A percentile compares a stretch with the other conserved stretches of the same genome.
phyloP scores from a whole-genome alignment of 139 green algal genomes.

The Bryopsis sp. region DNA sequence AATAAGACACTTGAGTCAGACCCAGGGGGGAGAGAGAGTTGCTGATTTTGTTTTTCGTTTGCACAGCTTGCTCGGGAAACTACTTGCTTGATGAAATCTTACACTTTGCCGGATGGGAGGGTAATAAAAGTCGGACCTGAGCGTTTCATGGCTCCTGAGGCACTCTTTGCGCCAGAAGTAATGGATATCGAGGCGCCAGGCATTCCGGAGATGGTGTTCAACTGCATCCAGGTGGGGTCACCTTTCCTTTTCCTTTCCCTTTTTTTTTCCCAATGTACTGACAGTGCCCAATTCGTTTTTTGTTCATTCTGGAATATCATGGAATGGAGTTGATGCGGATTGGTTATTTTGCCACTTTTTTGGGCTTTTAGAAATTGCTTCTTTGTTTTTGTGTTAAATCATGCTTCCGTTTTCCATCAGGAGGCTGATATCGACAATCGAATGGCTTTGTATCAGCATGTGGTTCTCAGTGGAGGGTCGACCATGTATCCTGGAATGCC shows the following conservation, averaged over 20 bases:
- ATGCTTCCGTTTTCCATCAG: conserved; percentile 25
- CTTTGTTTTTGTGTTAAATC: too few species aligned
- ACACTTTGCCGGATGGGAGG: conserved; percentile 69
- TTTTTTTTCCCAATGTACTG: too few species aligned
- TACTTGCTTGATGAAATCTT: conserved; percentile 50
- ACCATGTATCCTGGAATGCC: conserved; percentile 68
- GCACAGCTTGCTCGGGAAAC: conserved; percentile 71
- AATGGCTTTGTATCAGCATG: conserved; percentile 58
- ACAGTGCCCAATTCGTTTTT: too few species aligned
- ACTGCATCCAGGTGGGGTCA: conserved; percentile 47
- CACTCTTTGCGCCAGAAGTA: conserved; percentile 51
- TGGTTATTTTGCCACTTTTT: too few species aligned
- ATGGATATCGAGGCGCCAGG: conserved; percentile 57
- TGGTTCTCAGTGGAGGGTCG: conserved; percentile 64
- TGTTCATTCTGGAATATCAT: conserved; percentile 63
- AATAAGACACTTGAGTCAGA: too few species aligned
- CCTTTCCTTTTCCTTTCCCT: too few species aligned
- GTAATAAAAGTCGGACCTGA: conserved; percentile 58
- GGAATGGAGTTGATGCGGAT: conserved; percentile 44
- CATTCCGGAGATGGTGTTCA: conserved; percentile 57
- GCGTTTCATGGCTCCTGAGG: conserved; percentile 66
- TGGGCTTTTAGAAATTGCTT: too few species aligned
- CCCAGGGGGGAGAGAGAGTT: too few species aligned
- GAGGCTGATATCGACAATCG: conserved; percentile 75
- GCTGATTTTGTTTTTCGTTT: too few species aligned